phyloP scores from a whole-genome alignment of 2,329 filamentous ascomycete genomes.

The Pseudopithomyces chartarum region DNA sequence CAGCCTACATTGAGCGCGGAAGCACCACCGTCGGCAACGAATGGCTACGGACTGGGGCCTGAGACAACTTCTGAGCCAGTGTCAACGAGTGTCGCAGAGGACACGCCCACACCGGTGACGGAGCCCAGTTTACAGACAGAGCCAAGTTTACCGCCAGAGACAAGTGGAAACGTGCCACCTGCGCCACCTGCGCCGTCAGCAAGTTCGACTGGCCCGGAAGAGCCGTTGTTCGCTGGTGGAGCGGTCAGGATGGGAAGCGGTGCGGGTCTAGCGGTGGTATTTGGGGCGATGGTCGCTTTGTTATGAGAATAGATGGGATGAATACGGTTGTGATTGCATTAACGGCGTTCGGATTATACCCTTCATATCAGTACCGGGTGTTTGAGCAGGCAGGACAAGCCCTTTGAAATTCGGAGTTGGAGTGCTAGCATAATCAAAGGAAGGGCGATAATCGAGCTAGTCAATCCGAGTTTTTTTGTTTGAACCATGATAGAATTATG shows the following conservation, averaged over 20 bases:
- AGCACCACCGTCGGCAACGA: not conserved
- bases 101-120: not conserved
- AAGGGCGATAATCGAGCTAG: not conserved
- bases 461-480: too few relatives aligned
- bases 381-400: not conserved
- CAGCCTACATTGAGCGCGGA: not conserved
- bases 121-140: not conserved
- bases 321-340: slow-evolving; percentile 4
- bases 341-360: slow-evolving; percentile 3
- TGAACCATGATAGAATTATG: too few relatives aligned
- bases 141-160: not conserved
- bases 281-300: slow-evolving; percentile 1
- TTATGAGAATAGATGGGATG: not conserved
- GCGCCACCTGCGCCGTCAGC: slow-evolving; percentile 3
- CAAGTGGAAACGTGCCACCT: not conserved
- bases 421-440: not conserved
- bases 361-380: not conserved
- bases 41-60: not conserved
- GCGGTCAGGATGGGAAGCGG: not conserved
- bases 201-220: not conserved
- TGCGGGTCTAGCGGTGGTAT: not conserved
- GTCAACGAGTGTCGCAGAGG: not conserved
- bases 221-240: slow-evolving; percentile 4
- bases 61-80: not conserved
- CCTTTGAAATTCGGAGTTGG: not conserved